Percentiles rank a stretch among this genome's conserved stretches.
Conservation (phyloP, 371 early-diverging fungal species). For the Basidiobolus meristosporus region DNA sequence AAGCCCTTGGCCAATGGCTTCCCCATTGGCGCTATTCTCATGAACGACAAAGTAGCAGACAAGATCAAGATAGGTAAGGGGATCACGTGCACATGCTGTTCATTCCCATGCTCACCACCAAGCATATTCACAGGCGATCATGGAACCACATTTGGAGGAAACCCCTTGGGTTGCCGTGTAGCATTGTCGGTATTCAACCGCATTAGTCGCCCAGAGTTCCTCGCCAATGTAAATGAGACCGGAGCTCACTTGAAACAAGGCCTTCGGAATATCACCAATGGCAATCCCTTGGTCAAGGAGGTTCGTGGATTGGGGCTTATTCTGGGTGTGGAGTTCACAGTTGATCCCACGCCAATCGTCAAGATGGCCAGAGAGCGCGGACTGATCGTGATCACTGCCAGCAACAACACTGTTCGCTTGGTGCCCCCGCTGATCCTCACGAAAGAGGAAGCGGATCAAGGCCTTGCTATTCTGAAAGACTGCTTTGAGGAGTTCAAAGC, state of each 20-base stretch:
- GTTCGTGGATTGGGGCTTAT: slow-evolving; percentile 76
- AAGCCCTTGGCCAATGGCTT: slow-evolving; percentile 92
- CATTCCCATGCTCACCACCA: slow-evolving; percentile 3
- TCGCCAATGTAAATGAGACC: slow-evolving; percentile 31
- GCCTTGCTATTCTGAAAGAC: slow-evolving; percentile 35
- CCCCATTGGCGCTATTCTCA: slow-evolving; percentile 85
- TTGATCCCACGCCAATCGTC: slow-evolving; percentile 46
- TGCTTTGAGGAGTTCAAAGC: slow-evolving; percentile 28
- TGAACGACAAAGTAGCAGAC: slow-evolving; percentile 48
- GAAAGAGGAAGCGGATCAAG: slow-evolving; percentile 42
- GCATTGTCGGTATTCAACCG: slow-evolving; percentile 51
- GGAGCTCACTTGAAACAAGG: slow-evolving; percentile 29
- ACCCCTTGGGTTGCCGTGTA: slow-evolving; percentile 66
- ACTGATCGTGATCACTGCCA: slow-evolving; percentile 74
- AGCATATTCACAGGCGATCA: slow-evolving; percentile 50
- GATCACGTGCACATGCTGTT: background rate
- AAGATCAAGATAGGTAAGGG: slow-evolving; percentile 45
- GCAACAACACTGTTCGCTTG: slow-evolving; percentile 70
- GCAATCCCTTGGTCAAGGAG: slow-evolving; percentile 30
- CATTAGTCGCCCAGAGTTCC: slow-evolving; percentile 44
- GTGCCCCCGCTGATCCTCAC: slow-evolving; percentile 69
- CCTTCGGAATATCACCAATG: slow-evolving; percentile 24
- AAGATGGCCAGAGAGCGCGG: slow-evolving; percentile 62
- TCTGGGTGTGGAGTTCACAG: slow-evolving; percentile 49
- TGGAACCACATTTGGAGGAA: slow-evolving; percentile 94